phyloP scores from a whole-genome alignment of 2,329 filamentous ascomycete genomes.

The Ceratocystis cacaofunesta region DNA sequence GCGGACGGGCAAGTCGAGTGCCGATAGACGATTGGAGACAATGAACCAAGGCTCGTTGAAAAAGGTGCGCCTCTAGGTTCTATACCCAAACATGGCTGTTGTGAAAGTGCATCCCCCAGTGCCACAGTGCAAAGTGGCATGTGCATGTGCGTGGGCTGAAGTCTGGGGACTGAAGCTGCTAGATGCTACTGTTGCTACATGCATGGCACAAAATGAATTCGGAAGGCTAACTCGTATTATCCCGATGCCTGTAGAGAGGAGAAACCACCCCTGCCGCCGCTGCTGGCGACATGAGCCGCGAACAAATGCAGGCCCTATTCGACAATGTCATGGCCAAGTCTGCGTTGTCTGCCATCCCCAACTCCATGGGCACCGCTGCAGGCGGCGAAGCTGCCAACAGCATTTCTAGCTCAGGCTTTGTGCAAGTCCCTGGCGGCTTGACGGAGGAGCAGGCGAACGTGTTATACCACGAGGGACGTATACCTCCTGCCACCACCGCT shows the following conservation, averaged over 20 bases:
- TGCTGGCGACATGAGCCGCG: not conserved
- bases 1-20: conserved; percentile 25
- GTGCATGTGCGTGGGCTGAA: not conserved
- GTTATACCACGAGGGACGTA: conserved; percentile 30
- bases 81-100: not conserved
- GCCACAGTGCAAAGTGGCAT: too few species aligned
- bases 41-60: conserved; percentile 20
- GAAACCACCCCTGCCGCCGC: not conserved
- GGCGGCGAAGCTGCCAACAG: not conserved
- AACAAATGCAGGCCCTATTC: conserved; percentile 14
- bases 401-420: conserved; percentile 8
- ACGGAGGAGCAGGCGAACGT: conserved; percentile 31
- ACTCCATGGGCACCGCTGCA: not conserved
- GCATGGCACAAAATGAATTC: not conserved
- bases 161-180: not conserved
- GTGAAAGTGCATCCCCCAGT: not conserved
- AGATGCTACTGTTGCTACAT: not conserved
- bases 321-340: conserved; percentile 15
- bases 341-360: conserved; percentile 14
- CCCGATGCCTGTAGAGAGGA: not conserved
- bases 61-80: conserved; percentile 11
- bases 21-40: conserved; percentile 25
- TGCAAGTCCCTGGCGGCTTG: conserved; percentile 23
- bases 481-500: conserved; percentile 23
- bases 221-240: not conserved